Conservation (phyloP, 208 protist genomes). For the Leishmania tarentolae region DNA sequence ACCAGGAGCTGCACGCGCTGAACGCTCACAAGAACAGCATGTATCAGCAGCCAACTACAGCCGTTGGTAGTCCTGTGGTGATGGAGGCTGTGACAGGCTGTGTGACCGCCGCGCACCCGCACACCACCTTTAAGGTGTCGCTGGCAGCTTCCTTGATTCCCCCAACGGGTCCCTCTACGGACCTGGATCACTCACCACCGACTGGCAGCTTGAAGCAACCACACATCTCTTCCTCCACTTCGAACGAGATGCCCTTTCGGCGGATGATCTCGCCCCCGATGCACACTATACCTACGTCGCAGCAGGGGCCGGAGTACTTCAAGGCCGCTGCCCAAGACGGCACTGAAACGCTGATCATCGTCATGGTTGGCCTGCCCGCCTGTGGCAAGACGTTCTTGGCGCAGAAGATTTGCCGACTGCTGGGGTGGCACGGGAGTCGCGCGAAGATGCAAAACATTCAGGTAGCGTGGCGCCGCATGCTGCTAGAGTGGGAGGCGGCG, state of each 20-base stretch:
- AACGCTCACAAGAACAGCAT: conserved; percentile 35
- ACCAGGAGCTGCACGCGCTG: conserved; percentile 30
- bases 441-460: conserved; percentile 84
- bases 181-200: no score
- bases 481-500: conserved; percentile 54
- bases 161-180: not conserved
- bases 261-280: conserved; percentile 30
- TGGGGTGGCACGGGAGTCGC: conserved; percentile 78
- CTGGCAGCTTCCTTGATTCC: not conserved
- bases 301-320: conserved; percentile 83
- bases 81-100: not conserved
- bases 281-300: conserved; percentile 71
- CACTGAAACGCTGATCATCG: conserved; percentile 63
- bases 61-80: no score
- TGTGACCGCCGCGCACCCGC: not conserved
- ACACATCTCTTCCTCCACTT: not conserved
- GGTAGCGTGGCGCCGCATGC: conserved; percentile 59
- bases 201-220: not conserved
- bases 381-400: conserved; percentile 91
- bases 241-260: conserved; percentile 21
- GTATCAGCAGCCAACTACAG: conserved; percentile 2
- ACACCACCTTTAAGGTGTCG: not conserved
- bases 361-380: conserved; percentile 92
- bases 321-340: conserved; percentile 37
- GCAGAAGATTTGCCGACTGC: conserved; percentile 87